phyloP scores from a whole-genome alignment of 208 protist genomes.

The Trichomonas vaginalis region DNA sequence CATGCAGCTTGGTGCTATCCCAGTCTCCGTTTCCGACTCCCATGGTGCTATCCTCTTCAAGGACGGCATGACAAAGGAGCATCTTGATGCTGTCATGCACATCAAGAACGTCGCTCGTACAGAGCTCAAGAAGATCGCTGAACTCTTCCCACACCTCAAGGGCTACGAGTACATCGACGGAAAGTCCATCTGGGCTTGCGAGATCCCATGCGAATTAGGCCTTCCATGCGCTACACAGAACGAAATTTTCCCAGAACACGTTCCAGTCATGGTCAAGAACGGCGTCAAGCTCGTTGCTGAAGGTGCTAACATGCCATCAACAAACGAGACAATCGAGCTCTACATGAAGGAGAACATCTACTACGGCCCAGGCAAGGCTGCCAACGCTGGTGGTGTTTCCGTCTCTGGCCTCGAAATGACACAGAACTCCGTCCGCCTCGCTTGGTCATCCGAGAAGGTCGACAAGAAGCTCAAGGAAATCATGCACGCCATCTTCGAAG shows the following conservation, averaged over 20 bases:
- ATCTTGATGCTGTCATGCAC: no score
- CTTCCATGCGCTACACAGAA: constrained; percentile 77
- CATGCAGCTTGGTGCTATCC: constrained; percentile 53
- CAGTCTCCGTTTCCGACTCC: neutral
- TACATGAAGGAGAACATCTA: constrained; percentile 55
- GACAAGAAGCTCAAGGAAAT: constrained; percentile 58
- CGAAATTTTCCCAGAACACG: constrained; percentile 59
- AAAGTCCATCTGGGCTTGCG: no score
- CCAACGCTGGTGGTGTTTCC: constrained; percentile 72
- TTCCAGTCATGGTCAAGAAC: constrained; percentile 33
- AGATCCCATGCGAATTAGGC: constrained; percentile 56
- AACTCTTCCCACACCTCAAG: neutral
- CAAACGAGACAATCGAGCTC: no score
- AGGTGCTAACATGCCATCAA: no score
- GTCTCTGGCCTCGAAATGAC: constrained; percentile 73
- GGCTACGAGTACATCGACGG: no score
- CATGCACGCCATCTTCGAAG: constrained; percentile 61
- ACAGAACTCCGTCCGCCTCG: constrained; percentile 60
- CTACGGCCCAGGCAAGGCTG: constrained; percentile 67
- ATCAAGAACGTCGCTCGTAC: no score
- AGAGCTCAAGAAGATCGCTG: neutral
- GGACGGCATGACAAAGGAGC: no score
- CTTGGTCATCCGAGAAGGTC: constrained; percentile 63
- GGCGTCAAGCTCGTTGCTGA: no score
- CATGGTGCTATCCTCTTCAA: no score